Evolutionary conservation across 2,329 filamentous ascomycete genomes (phyloP).

Genomic region (Neonectria hederae): DNA sequence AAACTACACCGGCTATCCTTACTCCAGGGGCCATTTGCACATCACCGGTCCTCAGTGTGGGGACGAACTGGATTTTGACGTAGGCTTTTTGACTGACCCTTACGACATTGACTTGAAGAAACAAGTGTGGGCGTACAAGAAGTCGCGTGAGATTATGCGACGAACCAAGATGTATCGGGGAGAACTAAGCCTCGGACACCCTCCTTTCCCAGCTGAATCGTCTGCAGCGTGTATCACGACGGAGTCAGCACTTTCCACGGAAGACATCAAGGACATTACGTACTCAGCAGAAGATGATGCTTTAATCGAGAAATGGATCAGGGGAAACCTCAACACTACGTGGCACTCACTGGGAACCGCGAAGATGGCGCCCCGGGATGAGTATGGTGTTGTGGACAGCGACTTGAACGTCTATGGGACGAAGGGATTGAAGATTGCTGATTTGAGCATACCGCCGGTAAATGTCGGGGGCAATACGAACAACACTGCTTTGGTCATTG

Average conservation of each 20-base stretch:
- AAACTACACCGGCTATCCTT: conserved; percentile 56
- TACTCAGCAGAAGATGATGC: conserved; percentile 62
- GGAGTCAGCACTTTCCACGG: conserved; percentile 46
- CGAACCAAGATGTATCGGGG: conserved; percentile 64
- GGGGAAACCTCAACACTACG: conserved; percentile 52
- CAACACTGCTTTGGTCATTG: conserved; percentile 58
- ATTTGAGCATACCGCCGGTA: conserved; percentile 48
- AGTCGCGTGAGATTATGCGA: conserved; percentile 68
- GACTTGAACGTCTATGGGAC: conserved; percentile 55
- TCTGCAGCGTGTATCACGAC: conserved; percentile 57
- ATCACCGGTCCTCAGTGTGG: conserved; percentile 57
- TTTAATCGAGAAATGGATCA: conserved; percentile 56
- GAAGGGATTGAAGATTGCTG: conserved; percentile 52
- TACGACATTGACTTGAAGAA: conserved; percentile 70
- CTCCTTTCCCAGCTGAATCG: conserved; percentile 54
- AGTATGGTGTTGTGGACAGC: conserved; percentile 50
- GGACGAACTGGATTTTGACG: conserved; percentile 63
- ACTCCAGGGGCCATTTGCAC: conserved; percentile 69
- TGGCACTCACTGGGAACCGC: conserved; percentile 59
- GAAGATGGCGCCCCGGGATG: conserved; percentile 54
- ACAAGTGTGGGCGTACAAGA: conserved; percentile 73
- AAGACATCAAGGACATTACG: conserved; percentile 51
- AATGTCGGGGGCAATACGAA: conserved; percentile 61
- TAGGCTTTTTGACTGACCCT: conserved; percentile 64
- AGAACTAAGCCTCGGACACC: conserved; percentile 55